Evolutionary conservation across 2,329 filamentous ascomycete genomes (phyloP), one percentile per base, ranked within the genome.

Genomic region (Phyllachora maydis): DNA sequence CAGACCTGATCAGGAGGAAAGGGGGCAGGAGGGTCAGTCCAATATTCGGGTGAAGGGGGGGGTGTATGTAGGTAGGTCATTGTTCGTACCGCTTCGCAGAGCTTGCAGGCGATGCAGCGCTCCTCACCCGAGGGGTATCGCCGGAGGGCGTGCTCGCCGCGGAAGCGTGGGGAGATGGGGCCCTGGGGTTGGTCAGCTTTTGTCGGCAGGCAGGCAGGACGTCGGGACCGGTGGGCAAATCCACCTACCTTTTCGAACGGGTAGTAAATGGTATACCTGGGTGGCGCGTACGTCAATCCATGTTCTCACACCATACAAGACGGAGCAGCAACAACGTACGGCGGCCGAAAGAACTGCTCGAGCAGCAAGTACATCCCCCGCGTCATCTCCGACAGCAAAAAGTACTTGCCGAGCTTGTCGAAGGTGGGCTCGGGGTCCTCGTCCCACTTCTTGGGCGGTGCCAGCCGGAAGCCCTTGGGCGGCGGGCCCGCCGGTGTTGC

Each of bases 31-130:
- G n/a, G n/a, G n/a, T n/a, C n/a, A n/a, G n/a, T n/a, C n/a, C n/a
- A n/a, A n/a, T n/a, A n/a, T n/a, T n/a, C n/a, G n/a, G n/a, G n/a
- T n/a, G n/a, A n/a, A n/a, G n/a, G n/a, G n/a, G n/a, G n/a, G n/a
- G n/a, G n/a, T n/a, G n/a, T n/a, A n/a, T n/a, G n/a, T n/a, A n/a
- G n/a, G n/a, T n/a, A n/a, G n/a, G n/a, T n/a, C n/a, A n/a, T n/a
- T n/a, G n/a, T n/a, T 43, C 43, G 13, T 50, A 70, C 63, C 39
- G 88, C 88, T 58, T 98, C 88, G 57, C 88, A 98, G 29, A 98
- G 72, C 64, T 98, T 98, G 77, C 88, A 98, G 38, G 88, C 88
- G 53, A 98, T 98, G 62, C 88, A 98, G 39, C 88, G 77, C 60
- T 98, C 88, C 57, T 98, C 88, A 36, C 88, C 88, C 3, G 85